phyloP scores from a whole-genome alignment of 2,329 filamentous ascomycete genomes.

The Xylaria sp. region DNA sequence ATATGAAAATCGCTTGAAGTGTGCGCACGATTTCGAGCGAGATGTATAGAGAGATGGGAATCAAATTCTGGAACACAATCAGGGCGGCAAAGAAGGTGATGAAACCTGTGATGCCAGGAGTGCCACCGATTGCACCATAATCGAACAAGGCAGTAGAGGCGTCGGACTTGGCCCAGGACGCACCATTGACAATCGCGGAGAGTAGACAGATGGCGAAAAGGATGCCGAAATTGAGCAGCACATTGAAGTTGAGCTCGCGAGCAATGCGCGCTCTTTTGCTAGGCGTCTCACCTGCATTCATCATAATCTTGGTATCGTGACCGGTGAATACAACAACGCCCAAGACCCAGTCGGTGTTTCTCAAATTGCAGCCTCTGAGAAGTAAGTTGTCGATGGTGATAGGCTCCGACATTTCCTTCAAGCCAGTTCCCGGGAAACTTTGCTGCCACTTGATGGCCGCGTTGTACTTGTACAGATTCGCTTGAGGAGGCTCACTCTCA shows the following conservation, averaged over 20 bases:
- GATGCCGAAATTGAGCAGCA: slow-evolving; percentile 92
- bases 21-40: slow-evolving; percentile 93
- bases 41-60: slow-evolving; percentile 97
- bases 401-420: slow-evolving; percentile 80
- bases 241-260: slow-evolving; percentile 92
- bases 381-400: slow-evolving; percentile 94
- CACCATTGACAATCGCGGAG: slow-evolving; percentile 76
- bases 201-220: slow-evolving; percentile 85
- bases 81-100: slow-evolving; percentile 95
- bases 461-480: slow-evolving; percentile 93
- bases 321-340: slow-evolving; percentile 93
- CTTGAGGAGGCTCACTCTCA: slow-evolving; percentile 85
- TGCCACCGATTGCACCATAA: slow-evolving; percentile 73
- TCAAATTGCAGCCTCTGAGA: slow-evolving; percentile 84
- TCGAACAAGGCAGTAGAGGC: slow-evolving; percentile 80
- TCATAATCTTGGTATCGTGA: slow-evolving; percentile 97
- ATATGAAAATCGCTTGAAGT: slow-evolving; percentile 92
- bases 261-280: slow-evolving; percentile 89
- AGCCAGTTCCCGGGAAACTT: slow-evolving; percentile 54
- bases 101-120: slow-evolving; percentile 74
- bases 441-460: slow-evolving; percentile 86
- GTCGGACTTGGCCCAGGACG: slow-evolving; percentile 69
- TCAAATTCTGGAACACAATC: slow-evolving; percentile 96
- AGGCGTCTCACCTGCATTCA: slow-evolving; percentile 92
- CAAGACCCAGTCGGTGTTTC: slow-evolving; percentile 94